Evolutionary conservation across 2,329 filamentous ascomycete species (phyloP).

Genomic region (Diaporthe caulivora): DNA sequence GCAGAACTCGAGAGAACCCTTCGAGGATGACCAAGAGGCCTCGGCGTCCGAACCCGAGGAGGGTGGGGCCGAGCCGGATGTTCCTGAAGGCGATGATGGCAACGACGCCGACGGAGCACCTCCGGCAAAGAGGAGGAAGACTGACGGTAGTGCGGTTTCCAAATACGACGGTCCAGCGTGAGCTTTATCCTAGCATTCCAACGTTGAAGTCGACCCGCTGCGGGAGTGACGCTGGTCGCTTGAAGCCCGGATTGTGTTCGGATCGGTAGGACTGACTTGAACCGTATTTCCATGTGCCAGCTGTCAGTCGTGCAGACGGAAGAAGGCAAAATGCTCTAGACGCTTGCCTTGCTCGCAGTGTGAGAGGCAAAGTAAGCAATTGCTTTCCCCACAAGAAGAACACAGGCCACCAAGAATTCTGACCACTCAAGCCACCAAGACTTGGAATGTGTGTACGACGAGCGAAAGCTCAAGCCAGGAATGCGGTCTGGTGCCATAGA

Average conservation of each 20-base stretch:
- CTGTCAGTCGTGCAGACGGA: conserved; percentile 58
- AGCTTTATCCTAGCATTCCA: neutral
- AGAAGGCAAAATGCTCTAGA: conserved; percentile 59
- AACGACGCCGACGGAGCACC: neutral
- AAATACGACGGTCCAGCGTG: conserved; percentile 15
- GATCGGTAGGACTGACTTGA: neutral
- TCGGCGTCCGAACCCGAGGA: conserved; percentile 13
- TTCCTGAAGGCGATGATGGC: neutral
- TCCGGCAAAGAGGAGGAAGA: conserved; percentile 7
- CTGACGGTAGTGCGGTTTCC: neutral
- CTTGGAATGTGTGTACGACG: conserved; percentile 51
- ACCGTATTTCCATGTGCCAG: neutral
- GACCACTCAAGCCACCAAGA: conserved; percentile 27
- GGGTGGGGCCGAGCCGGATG: neutral
- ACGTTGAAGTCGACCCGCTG: no score
- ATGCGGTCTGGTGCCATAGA: conserved; percentile 52
- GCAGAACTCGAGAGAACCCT: neutral
- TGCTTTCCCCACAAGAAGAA: neutral
- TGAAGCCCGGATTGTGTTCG: neutral
- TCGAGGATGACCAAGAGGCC: neutral
- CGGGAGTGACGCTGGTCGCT: no score
- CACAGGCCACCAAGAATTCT: neutral
- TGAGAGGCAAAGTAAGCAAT: conserved; percentile 46
- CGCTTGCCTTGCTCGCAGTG: conserved; percentile 58
- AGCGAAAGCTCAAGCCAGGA: conserved; percentile 49